These are phyloP conservation scores for Tylopilus rubrobrunneus DNA, from an alignment of 768 basidiomycete genomes.

Conservation along the genomic window DNA sequence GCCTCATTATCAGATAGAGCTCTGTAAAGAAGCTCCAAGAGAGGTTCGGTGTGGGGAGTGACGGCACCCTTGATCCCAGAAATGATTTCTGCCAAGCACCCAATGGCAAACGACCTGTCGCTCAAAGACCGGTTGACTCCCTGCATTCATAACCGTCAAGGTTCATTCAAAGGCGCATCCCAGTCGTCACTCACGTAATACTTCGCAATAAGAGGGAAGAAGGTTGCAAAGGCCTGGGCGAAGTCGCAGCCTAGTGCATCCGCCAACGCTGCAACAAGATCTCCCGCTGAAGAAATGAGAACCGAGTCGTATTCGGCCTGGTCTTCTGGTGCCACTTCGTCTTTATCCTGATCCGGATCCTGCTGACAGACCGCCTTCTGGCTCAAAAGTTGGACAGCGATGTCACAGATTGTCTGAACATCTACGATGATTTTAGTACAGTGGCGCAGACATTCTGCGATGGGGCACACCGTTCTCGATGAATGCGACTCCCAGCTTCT, in stretches of 20 bases:
- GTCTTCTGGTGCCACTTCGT: conserved; percentile 80
- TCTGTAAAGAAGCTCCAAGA: conserved; percentile 80
- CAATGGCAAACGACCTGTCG: conserved; percentile 91
- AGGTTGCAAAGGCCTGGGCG: conserved; percentile 72
- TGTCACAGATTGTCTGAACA: conserved; percentile 72
- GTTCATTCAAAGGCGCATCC: not conserved
- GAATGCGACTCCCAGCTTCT: conserved; percentile 86
- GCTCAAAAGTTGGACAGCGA: conserved; percentile 82
- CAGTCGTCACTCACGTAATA: conserved; percentile 69
- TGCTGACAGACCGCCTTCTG: conserved; percentile 96
- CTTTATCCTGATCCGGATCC: conserved; percentile 90
- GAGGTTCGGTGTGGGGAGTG: conserved; percentile 76
- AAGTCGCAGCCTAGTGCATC: conserved; percentile 85
- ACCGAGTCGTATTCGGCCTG: conserved; percentile 97
- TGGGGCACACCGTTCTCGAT: conserved; percentile 65
- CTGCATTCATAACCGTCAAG: conserved; percentile 34
- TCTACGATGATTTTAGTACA: conserved; percentile 38
- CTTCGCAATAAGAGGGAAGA: conserved; percentile 85
- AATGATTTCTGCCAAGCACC: conserved; percentile 93
- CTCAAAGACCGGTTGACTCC: conserved; percentile 82
- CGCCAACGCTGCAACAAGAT: conserved; percentile 88
- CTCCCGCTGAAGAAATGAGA: conserved; percentile 88
- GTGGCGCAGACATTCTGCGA: not conserved
- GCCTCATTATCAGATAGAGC: conserved; percentile 80
- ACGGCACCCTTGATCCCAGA: conserved; percentile 84